Percentiles rank a stretch among this genome's conserved stretches.
These are phyloP conservation scores for Aspergillus bombycis DNA, from an alignment of 2,329 filamentous ascomycete genomes.

Conservation along the genomic window DNA sequence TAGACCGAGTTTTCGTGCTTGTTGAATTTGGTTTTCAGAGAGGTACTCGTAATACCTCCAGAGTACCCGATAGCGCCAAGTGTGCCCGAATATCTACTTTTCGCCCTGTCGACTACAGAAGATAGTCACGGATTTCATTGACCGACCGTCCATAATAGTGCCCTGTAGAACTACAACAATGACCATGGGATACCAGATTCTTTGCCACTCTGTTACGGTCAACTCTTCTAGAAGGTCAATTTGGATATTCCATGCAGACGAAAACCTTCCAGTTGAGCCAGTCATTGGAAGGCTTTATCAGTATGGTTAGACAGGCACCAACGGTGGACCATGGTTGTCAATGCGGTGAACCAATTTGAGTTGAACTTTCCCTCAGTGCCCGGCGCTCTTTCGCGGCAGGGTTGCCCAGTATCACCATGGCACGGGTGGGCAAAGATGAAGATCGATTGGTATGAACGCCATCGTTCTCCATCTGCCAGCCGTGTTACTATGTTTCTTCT, in stretches of 20 bases:
- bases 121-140: background rate
- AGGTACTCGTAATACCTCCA: background rate
- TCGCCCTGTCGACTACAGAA: background rate
- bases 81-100: background rate
- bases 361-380: slow-evolving; percentile 7
- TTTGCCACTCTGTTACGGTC: slow-evolving; percentile 10
- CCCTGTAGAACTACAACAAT: background rate
- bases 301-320: slow-evolving; percentile 20
- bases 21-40: background rate
- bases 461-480: background rate
- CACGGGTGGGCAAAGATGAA: background rate
- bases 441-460: background rate
- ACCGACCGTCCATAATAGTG: background rate
- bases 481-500: background rate
- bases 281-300: slow-evolving; percentile 14
- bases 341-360: slow-evolving; percentile 9
- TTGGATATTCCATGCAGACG: slow-evolving; percentile 26
- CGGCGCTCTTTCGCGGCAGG: slow-evolving; percentile 9
- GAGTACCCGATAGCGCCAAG: background rate
- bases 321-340: slow-evolving; percentile 15
- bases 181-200: background rate
- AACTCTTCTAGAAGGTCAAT: slow-evolving; percentile 25
- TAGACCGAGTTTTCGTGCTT: slow-evolving; percentile 12
- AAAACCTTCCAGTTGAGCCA: slow-evolving; percentile 15
- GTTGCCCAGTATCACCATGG: slow-evolving; percentile 7